Percentiles rank a stretch among this genome's conserved stretches.
These are phyloP conservation scores for Camellia lanceoleosa DNA, from an alignment of 148 eudicot genomes.

Conservation along the genomic window DNA sequence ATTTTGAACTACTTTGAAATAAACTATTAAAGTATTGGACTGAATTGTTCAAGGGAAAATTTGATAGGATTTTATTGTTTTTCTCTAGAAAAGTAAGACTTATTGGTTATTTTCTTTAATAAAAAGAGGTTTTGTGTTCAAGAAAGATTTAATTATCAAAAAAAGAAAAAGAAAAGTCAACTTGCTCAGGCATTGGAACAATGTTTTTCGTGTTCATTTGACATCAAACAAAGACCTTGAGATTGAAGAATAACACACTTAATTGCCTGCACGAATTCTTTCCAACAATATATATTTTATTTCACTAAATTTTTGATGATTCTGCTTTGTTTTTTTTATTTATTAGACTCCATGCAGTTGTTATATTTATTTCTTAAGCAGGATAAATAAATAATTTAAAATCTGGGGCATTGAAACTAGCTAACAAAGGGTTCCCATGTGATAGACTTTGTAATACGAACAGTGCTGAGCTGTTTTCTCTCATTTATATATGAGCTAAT, in stretches of 20 bases:
- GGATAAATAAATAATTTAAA: background rate
- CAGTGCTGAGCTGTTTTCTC: conserved; percentile 6
- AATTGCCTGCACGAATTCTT: conserved; percentile 9
- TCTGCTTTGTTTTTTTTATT: background rate
- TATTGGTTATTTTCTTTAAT: background rate
- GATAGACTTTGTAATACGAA: background rate
- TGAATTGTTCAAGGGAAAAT: no score
- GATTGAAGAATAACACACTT: conserved; percentile 13
- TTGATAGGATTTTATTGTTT: no score
- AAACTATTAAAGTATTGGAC: no score
- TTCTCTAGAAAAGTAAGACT: no score
- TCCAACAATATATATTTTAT: background rate
- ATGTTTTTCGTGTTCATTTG: conserved; percentile 14
- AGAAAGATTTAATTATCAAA: conserved; percentile 2
- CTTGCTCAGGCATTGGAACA: conserved; percentile 19
- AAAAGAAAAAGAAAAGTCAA: conserved; percentile 10
- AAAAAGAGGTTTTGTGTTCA: background rate
- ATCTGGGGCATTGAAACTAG: conserved; percentile 2
- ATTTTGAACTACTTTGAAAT: no score
- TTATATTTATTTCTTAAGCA: background rate
- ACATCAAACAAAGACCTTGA: conserved; percentile 22
- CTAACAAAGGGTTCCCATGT: background rate
- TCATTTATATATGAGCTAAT: background rate
- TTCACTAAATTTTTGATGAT: background rate
- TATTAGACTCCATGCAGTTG: background rate